Evolutionary conservation across 345 rosid genomes (phyloP).

Genomic region (Cardamine chenopodiifolia): DNA sequence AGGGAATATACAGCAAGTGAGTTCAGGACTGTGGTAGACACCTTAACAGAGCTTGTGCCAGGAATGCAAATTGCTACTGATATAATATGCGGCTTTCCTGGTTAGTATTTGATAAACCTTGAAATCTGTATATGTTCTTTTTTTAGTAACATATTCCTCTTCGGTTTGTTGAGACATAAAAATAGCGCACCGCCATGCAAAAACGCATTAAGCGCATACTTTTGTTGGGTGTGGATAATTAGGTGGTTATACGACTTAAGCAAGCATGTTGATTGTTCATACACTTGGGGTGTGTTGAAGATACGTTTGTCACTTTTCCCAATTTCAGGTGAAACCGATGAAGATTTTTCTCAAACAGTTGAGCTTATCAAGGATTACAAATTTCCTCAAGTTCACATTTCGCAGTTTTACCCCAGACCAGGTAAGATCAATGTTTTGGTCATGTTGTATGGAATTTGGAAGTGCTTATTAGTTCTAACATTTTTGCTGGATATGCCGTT

Average conservation of each 20-base stretch:
- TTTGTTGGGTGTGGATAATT: background rate
- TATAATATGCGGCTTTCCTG: slow-evolving; percentile 95
- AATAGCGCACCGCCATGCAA: background rate
- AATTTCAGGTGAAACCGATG: slow-evolving; percentile 83
- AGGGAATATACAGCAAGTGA: slow-evolving; percentile 79
- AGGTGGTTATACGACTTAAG: background rate
- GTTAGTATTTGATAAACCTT: slow-evolving; percentile 48
- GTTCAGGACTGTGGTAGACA: slow-evolving; percentile 89
- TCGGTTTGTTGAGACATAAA: background rate
- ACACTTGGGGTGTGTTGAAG: slow-evolving; percentile 2
- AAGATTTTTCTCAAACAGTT: slow-evolving; percentile 82
- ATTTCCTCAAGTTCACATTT: slow-evolving; percentile 91
- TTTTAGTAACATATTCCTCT: background rate
- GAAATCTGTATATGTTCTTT: background rate
- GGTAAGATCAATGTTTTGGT: slow-evolving; percentile 46
- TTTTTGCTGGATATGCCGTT: background rate
- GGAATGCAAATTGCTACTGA: slow-evolving; percentile 99
- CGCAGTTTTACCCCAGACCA: slow-evolving; percentile 97
- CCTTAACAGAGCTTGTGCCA: slow-evolving; percentile 85
- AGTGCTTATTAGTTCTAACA: background rate
- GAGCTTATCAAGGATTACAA: slow-evolving; percentile 71
- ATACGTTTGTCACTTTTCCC: background rate
- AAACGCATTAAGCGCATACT: background rate
- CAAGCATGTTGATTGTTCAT: background rate
- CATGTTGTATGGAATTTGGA: background rate